phyloP scores from a whole-genome alignment of 2,329 filamentous ascomycete species.

The Thielaviopsis populi region DNA sequence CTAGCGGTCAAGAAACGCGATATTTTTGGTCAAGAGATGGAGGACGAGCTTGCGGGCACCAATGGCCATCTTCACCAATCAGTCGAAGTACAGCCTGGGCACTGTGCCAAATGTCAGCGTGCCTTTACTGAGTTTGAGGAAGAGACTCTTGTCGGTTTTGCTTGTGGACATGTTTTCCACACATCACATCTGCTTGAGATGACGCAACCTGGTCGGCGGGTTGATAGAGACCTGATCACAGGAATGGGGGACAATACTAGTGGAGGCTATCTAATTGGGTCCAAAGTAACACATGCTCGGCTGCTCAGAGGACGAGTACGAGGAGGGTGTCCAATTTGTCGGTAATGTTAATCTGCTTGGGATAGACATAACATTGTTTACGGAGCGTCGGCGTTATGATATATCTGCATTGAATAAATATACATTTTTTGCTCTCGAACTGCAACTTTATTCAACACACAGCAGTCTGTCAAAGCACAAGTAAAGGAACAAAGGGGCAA shows the following conservation, averaged over 20 bases:
- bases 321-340: constrained; percentile 49
- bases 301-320: constrained; percentile 56
- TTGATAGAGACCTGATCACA: constrained; percentile 34
- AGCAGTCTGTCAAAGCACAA: no score
- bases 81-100: constrained; percentile 32
- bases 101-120: constrained; percentile 43
- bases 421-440: no score
- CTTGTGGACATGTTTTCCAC: constrained; percentile 71
- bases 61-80: constrained; percentile 23
- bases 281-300: constrained; percentile 77
- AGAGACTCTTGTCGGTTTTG: constrained; percentile 65
- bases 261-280: constrained; percentile 53
- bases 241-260: constrained; percentile 29
- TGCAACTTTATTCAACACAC: no score
- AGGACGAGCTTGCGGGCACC: constrained; percentile 15
- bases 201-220: constrained; percentile 31
- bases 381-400: neutral
- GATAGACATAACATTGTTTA: neutral
- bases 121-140: constrained; percentile 45
- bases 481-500: no score
- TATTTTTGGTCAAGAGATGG: constrained; percentile 18
- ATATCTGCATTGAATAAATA: neutral
- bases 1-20: constrained; percentile 15
- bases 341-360: constrained; percentile 12
- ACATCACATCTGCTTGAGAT: constrained; percentile 51